These are phyloP conservation scores for Gracilariopsis chorda DNA, from an alignment of 23 red algal genomes.

Conservation along the genomic window DNA sequence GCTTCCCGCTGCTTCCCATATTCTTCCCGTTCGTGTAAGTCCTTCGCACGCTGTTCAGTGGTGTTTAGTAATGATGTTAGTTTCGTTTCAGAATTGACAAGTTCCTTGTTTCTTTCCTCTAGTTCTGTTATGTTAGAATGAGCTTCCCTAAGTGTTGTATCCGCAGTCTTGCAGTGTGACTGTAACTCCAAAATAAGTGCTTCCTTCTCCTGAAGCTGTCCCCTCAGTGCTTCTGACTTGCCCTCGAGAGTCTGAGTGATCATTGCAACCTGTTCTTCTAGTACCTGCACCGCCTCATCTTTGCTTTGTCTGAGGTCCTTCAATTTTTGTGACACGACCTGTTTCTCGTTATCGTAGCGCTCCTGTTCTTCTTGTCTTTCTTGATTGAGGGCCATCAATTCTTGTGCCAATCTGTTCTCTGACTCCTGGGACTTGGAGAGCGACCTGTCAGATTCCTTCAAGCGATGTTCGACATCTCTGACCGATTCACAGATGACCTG, in stretches of 20 bases:
- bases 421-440: background rate
- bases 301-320: background rate
- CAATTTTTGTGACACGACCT: background rate
- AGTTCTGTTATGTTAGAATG: conserved; percentile 16
- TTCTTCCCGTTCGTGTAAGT: background rate
- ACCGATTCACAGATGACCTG: background rate
- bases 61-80: conserved; percentile 14
- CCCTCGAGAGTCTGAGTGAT: background rate
- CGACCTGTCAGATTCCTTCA: conserved; percentile 3
- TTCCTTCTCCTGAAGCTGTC: background rate
- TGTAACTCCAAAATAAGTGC: background rate
- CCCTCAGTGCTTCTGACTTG: background rate
- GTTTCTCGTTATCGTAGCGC: background rate
- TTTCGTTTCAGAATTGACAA: background rate
- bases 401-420: background rate
- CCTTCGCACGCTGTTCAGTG: background rate
- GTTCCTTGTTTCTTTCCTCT: background rate
- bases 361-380: conserved; percentile 1
- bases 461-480: conserved; percentile 3
- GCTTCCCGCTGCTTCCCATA: background rate
- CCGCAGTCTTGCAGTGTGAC: background rate
- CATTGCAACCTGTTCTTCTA: background rate
- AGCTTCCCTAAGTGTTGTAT: background rate
- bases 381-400: background rate
- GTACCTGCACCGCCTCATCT: background rate